Percentiles rank a stretch among this genome's conserved stretches.
phyloP scores from a whole-genome alignment of 495 filamentous ascomycete genomes.

The Tetracladium setigerum region DNA sequence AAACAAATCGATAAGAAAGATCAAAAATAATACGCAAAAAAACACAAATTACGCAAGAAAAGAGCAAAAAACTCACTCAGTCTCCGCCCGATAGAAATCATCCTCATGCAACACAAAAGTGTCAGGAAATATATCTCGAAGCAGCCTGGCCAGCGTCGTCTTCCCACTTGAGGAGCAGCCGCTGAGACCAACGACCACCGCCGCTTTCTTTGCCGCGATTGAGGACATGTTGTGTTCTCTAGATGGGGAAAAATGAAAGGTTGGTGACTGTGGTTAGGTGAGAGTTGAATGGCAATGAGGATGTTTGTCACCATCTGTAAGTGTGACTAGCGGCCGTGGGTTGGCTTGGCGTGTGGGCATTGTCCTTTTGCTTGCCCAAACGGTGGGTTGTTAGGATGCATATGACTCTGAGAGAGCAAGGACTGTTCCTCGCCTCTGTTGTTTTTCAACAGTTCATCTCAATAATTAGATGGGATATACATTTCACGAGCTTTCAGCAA shows the following conservation, averaged over 20 bases:
- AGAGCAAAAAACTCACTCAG: constrained; percentile 38
- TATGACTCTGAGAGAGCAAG: no score
- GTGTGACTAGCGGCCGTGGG: no score
- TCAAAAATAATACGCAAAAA: not conserved
- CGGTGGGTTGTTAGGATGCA: no score
- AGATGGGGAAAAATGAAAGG: not conserved
- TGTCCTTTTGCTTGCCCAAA: no score
- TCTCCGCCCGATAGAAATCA: constrained; percentile 81
- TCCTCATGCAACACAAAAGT: constrained; percentile 85
- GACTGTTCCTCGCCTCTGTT: no score
- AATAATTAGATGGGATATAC: no score
- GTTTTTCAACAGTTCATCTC: no score
- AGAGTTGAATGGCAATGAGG: no score
- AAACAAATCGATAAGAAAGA: not conserved
- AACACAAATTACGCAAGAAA: not conserved
- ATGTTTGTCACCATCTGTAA: no score
- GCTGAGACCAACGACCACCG: constrained; percentile 63
- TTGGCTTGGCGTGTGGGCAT: no score
- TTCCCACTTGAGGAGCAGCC: constrained; percentile 75
- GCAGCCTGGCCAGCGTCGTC: constrained; percentile 67
- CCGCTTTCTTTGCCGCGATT: constrained; percentile 27
- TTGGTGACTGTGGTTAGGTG: not conserved
- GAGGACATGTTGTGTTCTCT: not conserved
- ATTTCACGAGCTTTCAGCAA: no score
- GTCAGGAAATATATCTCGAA: constrained; percentile 62